These are phyloP conservation scores for Dactylis glomerata DNA, from an alignment of 176 grass and related monocot genomes.

Conservation along the genomic window DNA sequence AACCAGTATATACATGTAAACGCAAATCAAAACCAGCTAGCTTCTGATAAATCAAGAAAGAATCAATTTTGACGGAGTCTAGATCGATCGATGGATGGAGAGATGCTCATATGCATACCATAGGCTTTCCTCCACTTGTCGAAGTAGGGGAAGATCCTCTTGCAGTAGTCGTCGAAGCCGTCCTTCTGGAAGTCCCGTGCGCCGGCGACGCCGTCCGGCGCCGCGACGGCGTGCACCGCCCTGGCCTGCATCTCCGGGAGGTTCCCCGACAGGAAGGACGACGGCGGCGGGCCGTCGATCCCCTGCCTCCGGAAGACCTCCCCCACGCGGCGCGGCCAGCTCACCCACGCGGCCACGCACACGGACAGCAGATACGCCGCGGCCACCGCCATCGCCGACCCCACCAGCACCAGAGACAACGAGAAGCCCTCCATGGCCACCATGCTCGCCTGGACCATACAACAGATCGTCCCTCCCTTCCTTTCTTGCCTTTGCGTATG, in stretches of 20 bases:
- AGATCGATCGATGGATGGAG: background rate
- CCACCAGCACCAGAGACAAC: slow-evolving; percentile 16
- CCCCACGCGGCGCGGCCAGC: slow-evolving; percentile 30
- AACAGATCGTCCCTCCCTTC: background rate
- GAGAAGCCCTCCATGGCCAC: slow-evolving; percentile 28
- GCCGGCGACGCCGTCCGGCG: background rate
- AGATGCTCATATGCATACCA: slow-evolving; percentile 38
- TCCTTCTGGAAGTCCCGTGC: slow-evolving; percentile 31
- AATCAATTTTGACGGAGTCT: background rate
- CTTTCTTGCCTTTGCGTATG: background rate
- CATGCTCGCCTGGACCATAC: slow-evolving; percentile 8
- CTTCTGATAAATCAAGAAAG: background rate
- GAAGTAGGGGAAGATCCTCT: slow-evolving; percentile 87
- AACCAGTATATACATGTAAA: background rate
- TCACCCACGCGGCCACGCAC: slow-evolving; percentile 42
- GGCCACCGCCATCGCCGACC: background rate
- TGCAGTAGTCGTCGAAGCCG: slow-evolving; percentile 65
- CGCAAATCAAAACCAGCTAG: background rate
- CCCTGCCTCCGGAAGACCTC: slow-evolving; percentile 58
- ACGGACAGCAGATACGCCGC: slow-evolving; percentile 28
- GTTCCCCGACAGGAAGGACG: slow-evolving; percentile 65
- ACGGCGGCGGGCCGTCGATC: slow-evolving; percentile 63
- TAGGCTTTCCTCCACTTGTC: slow-evolving; percentile 87
- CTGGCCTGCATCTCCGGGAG: slow-evolving; percentile 71
- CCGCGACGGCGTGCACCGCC: slow-evolving; percentile 13